These are phyloP conservation scores for Schizothecium vesticola DNA, from an alignment of 495 filamentous ascomycete species.

Conservation along the genomic window DNA sequence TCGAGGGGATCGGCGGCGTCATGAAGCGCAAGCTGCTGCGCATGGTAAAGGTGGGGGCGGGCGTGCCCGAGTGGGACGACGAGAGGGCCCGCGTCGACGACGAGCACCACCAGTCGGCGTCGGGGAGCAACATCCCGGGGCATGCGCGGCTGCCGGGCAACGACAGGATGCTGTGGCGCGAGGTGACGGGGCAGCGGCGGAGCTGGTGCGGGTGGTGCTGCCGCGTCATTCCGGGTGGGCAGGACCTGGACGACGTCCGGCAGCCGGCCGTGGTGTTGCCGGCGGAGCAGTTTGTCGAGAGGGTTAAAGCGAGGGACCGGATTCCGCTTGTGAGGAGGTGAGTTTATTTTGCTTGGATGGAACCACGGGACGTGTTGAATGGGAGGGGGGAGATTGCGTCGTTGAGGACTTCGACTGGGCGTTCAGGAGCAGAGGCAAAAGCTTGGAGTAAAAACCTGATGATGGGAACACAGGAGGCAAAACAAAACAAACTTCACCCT, in stretches of 20 bases:
- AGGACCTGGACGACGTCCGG: slow-evolving; percentile 27
- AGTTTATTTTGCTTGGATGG: neutral
- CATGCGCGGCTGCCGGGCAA: slow-evolving; percentile 9
- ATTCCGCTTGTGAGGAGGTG: neutral
- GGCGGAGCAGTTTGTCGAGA: neutral
- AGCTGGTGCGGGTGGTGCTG: slow-evolving; percentile 68
- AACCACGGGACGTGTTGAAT: neutral
- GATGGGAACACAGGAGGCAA: neutral
- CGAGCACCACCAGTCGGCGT: neutral
- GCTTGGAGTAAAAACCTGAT: neutral
- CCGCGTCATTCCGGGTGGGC: slow-evolving; percentile 48
- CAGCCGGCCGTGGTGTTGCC: slow-evolving; percentile 2
- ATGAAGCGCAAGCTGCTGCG: slow-evolving; percentile 78
- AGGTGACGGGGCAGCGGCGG: slow-evolving; percentile 48
- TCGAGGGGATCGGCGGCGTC: slow-evolving; percentile 79
- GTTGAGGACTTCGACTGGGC: neutral
- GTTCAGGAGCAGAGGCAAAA: neutral
- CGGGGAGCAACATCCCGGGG: neutral
- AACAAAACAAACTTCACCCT: neutral
- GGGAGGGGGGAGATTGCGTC: too few species aligned
- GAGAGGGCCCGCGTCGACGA: slow-evolving; percentile 49
- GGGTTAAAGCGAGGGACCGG: neutral
- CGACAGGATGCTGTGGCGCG: slow-evolving; percentile 46
- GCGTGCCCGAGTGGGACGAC: slow-evolving; percentile 76
- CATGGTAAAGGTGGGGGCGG: slow-evolving; percentile 69